Conservation (phyloP, 2,329 filamentous ascomycete species). For the Aspergillus uvarum region DNA sequence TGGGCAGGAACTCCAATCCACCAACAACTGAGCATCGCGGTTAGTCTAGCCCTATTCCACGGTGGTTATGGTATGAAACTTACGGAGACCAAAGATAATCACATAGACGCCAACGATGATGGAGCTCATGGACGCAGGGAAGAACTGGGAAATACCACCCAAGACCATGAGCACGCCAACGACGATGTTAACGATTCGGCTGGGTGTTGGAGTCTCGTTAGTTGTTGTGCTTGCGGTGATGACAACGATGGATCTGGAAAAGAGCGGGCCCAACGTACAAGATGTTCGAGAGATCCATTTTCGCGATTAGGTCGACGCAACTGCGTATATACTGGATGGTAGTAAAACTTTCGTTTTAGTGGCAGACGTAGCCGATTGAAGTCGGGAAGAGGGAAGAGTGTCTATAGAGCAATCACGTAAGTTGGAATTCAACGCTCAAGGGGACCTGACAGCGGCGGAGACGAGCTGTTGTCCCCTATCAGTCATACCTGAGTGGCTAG, state of each 20-base stretch:
- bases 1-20: conserved; percentile 73
- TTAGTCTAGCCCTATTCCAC: too few relatives aligned
- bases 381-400: neutral
- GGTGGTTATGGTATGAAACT: conserved; percentile 27
- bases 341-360: neutral
- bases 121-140: conserved; percentile 51
- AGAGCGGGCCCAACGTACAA: conserved; percentile 65
- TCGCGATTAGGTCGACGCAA: conserved; percentile 22
- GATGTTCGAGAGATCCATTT: conserved; percentile 88
- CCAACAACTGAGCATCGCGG: conserved; percentile 56
- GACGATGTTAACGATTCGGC: conserved; percentile 90
- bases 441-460: neutral
- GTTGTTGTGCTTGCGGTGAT: neutral
- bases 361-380: neutral
- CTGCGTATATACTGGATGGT: neutral
- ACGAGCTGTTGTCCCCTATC: neutral
- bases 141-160: conserved; percentile 63
- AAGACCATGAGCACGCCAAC: conserved; percentile 84
- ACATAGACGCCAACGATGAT: conserved; percentile 84
- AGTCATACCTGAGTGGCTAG: conserved; percentile 5
- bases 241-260: neutral
- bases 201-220: conserved; percentile 42
- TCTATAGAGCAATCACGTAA: neutral
- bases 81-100: conserved; percentile 85
- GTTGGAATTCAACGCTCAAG: neutral